Base-by-base conservation (phyloP, 176 grass and related monocot species). In the Carex littledalei region DNA sequence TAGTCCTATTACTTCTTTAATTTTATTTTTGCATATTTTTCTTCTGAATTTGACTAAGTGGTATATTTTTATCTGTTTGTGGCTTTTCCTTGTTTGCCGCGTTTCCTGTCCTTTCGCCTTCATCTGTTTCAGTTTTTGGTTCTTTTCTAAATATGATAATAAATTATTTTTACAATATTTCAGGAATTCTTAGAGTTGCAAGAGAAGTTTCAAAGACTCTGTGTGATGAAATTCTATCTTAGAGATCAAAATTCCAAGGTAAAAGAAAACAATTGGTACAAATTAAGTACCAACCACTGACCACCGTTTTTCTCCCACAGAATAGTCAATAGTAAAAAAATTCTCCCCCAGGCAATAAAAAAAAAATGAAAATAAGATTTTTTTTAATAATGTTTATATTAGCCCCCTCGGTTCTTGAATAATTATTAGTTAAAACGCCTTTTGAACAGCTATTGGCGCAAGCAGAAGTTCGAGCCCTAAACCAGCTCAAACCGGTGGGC, bases 171-270 rank as follows among this genome's bases (percentile, higher is more conserved):
- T 83, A 56, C 31, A 83, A 83, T 5, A 13, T 80, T 83, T 83
- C 80, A 83, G 80, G 59, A 83, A 67, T 29, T 83, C 3, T 7
- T 8, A 57, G 29, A 63, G 14, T 61, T 83, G 13, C 47, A 83
- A 56, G 59, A 83, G 35, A 83, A 50, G 20, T 83, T 83, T 15
- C 31, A 66, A 15, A 49, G 8, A 26, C 58, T 67, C 0, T 17
- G 16, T 43, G 59, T 32, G 9, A 43, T 83, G 57, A 83, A 83
- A 18, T 66, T 56, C 11, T 67, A 63, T 13, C 12, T 83, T 1
- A 66, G 41, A 67, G 18, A 67, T 34, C 80, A 83, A 18, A 66
- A 83, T 56, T 65, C 80, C 21, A 62, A 83, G 55, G 80, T 83
- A 52, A 26, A 73, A 41, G 9, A 49, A 49, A 11, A 49, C 11